Conservation (phyloP, 1,139 yeast genomes). For the Suhomyces atakaporum region DNA sequence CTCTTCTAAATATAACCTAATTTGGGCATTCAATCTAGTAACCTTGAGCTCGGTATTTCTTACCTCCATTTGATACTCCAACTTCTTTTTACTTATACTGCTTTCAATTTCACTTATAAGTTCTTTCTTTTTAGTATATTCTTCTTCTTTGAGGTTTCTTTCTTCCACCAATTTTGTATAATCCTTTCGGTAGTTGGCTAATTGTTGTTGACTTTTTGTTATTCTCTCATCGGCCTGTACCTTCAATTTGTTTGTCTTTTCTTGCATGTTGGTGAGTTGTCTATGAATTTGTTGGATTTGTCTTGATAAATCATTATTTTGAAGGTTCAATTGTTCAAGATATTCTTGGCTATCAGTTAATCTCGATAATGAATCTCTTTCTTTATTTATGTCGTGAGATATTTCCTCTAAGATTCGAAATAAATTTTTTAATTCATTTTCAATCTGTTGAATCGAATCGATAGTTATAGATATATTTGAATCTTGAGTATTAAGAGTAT, state of each 20-base stretch:
- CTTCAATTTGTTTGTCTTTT: slow-evolving; percentile 52
- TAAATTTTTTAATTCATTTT: slow-evolving; percentile 54
- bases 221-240: slow-evolving; percentile 52
- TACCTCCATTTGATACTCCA: slow-evolving; percentile 55
- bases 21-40: slow-evolving; percentile 54
- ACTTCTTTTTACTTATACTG: slow-evolving; percentile 44
- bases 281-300: slow-evolving; percentile 52
- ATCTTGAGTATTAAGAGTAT: slow-evolving; percentile 48
- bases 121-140: slow-evolving; percentile 49
- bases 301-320: slow-evolving; percentile 51
- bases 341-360: slow-evolving; percentile 47
- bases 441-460: slow-evolving; percentile 59
- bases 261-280: slow-evolving; percentile 55
- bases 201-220: slow-evolving; percentile 43
- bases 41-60: slow-evolving; percentile 56
- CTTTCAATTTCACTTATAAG: slow-evolving; percentile 51
- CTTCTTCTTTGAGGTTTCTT: slow-evolving; percentile 53
- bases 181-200: slow-evolving; percentile 47
- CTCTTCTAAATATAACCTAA: slow-evolving; percentile 50
- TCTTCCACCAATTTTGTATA: slow-evolving; percentile 53
- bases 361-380: slow-evolving; percentile 45
- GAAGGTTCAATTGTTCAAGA: slow-evolving; percentile 44
- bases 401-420: slow-evolving; percentile 60
- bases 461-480: slow-evolving; percentile 56
- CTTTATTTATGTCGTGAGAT: slow-evolving; percentile 49